Percentiles rank a stretch among this genome's conserved stretches.
phyloP scores from a whole-genome alignment of 768 basidiomycete genomes.

The Lanmaoa rubissima region DNA sequence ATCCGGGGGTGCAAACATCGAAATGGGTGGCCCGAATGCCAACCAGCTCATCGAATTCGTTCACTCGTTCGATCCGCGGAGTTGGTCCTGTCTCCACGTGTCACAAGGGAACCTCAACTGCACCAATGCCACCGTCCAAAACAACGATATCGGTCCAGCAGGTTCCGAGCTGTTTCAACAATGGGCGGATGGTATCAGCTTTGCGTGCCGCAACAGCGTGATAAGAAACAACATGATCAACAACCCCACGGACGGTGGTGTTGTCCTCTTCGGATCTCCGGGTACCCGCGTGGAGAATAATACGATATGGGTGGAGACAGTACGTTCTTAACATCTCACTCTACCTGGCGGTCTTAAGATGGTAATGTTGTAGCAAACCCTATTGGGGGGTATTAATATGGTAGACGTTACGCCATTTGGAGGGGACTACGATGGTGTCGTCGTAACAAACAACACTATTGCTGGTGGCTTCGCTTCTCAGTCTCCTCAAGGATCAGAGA shows the following conservation, averaged over 20 bases:
- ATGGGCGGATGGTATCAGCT: slow-evolving; percentile 83
- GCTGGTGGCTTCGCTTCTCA: slow-evolving; percentile 66
- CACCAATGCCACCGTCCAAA: slow-evolving; percentile 61
- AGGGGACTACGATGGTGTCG: slow-evolving; percentile 63
- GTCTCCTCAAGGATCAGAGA: slow-evolving; percentile 36
- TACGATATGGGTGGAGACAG: slow-evolving; percentile 69
- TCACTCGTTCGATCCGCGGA: slow-evolving; percentile 68
- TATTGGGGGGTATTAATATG: slow-evolving; percentile 76
- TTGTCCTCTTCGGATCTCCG: slow-evolving; percentile 75
- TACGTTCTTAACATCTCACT: slow-evolving; percentile 32
- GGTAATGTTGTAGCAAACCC: slow-evolving; percentile 47
- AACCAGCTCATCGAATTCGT: slow-evolving; percentile 78
- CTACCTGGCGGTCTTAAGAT: not conserved
- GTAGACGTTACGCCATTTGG: slow-evolving; percentile 67
- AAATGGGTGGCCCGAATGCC: slow-evolving; percentile 76
- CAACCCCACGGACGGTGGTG: slow-evolving; percentile 76
- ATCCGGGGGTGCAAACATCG: slow-evolving; percentile 73
- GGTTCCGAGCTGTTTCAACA: slow-evolving; percentile 62
- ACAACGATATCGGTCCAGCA: slow-evolving; percentile 83
- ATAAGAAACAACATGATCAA: slow-evolving; percentile 69
- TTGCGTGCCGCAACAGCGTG: slow-evolving; percentile 61
- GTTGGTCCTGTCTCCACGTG: slow-evolving; percentile 84
- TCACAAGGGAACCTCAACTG: slow-evolving; percentile 67
- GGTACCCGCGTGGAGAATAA: slow-evolving; percentile 74
- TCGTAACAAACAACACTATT: slow-evolving; percentile 67